Base-by-base conservation (phyloP, 768 basidiomycete genomes). In the Pisolithus orientalis region DNA sequence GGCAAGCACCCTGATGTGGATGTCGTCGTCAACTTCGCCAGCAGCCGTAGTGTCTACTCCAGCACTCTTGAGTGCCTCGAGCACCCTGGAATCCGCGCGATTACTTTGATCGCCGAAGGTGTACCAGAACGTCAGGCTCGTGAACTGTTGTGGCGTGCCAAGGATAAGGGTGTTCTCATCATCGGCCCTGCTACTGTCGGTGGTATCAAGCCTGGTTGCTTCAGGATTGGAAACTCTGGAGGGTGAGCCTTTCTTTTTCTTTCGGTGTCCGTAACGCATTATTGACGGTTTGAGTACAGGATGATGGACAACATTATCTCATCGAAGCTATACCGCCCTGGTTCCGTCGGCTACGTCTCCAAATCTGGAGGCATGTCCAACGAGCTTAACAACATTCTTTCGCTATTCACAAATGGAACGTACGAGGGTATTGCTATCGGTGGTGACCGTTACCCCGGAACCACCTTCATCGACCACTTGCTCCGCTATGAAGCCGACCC, bases 261-360 rank as follows among this genome's bases (percentile, higher is more conserved):
- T 47, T 10, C 44, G 38, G 11, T 52, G 17, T 32, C 53, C 42
- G 9, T 40, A 13, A 17, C 40, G 32, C 17, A 44, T 5, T 29
- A 11, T 58, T 58, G 17, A 34, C 50, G 61, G 6, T 62, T 47
- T 47, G 31, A 9, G 1, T 9, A 6, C 55, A 87, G 91, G 65
- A 98, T 98, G 95, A 96, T 97, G 94, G 95, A 99, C 79, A 99
- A 98, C 79, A 94, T 98, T 75, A 96, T 97, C 66, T 77, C 94
- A 6, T 95, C 93, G 57, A 99, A 97, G 79, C 87, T 99, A 57
- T 99, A 97, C 82, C 93, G 94, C 64, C 77, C 94, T 27, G 95
- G 95, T 52, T 93, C 94, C 11, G 90, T 99, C 62, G 95, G 94
- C 65, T 99, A 98, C 72, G 95, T 99, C 67, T 96, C 93, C 71